phyloP scores from a whole-genome alignment of 805 yeast genomes.

The Kazachstania africana region DNA sequence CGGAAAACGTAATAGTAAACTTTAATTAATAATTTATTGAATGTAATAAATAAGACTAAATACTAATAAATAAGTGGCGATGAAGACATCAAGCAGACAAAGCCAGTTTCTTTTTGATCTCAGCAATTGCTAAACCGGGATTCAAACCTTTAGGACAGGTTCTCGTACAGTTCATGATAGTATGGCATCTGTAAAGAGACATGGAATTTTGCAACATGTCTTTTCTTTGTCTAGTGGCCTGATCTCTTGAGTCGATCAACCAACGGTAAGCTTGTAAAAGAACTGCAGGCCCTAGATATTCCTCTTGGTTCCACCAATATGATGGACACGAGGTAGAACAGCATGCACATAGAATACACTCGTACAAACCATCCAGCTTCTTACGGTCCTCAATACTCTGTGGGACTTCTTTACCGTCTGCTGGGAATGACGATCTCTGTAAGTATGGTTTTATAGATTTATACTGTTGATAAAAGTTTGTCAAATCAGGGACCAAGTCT shows the following conservation, averaged over 20 bases:
- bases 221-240: constrained; percentile 71
- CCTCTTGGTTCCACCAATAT: constrained; percentile 99
- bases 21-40: background rate
- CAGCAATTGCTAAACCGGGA: constrained; percentile 96
- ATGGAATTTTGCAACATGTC: constrained; percentile 90
- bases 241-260: constrained; percentile 95
- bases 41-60: background rate
- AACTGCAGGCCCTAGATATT: constrained; percentile 97
- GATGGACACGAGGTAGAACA: constrained; percentile 98
- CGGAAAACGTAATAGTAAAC: too few species aligned
- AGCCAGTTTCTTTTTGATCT: constrained; percentile 56
- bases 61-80: background rate
- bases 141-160: constrained; percentile 98
- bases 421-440: constrained; percentile 68
- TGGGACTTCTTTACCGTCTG: constrained; percentile 84
- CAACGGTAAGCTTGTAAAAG: constrained; percentile 99
- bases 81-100: background rate
- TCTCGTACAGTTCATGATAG: constrained; percentile 96
- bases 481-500: constrained; percentile 95
- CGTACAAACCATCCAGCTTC: constrained; percentile 93
- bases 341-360: constrained; percentile 96
- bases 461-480: constrained; percentile 96
- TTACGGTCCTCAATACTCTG: constrained; percentile 89
- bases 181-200: constrained; percentile 97
- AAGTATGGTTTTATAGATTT: constrained; percentile 95